Evolutionary conservation across 352 stramenopile species (phyloP), one percentile per base, ranked within the genome.

Genomic region (Phytophthora rubi): DNA sequence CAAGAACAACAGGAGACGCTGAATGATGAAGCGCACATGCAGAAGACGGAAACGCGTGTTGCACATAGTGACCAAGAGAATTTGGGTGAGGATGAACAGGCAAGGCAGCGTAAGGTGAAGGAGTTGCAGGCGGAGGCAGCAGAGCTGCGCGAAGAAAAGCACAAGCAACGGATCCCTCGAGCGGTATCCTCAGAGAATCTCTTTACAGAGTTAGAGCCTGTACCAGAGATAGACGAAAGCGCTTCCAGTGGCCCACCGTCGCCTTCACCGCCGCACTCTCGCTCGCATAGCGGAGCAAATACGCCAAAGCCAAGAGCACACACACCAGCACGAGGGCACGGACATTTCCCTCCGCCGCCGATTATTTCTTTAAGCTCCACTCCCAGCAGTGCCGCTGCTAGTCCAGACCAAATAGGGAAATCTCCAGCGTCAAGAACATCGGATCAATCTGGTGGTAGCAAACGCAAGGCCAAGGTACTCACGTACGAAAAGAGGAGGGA

Each of bases 401-500:
- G 61, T 15, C 60, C 65, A 59, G 44, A 73, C 4, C 53, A 67
- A 35, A 68, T 47, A 21, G 45, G 59, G 21, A 74, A 68, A 26
- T 68, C 65, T 48, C 53, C 69, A 57, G 48, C 53, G 9, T 70
- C 69, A 13, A 71, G 49, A 59, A 75, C 65, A 48, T 42, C 64
- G 10, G 68, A 74, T 12, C 55, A 65, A n/a, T 68, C 63, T 54
- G 49, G 35, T 56, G 56, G 48, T 52, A 68, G 28, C 58, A 70
- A 72, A 68, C 52, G 51, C 21, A 71, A 65, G 35, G 35, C 51
- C 16, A 77, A 67, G 21, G 61, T 70, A 16, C 59, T 67, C 12
- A 82, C 82, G 21, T 91, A 92, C 37, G 86, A 91, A 64, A 79
- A 79, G 42, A 77, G 85, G 16, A 76, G 77, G 62, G 78, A 91